These are phyloP conservation scores for Capronia epimyces DNA, from an alignment of 2,329 filamentous ascomycete genomes.

Conservation along the genomic window DNA sequence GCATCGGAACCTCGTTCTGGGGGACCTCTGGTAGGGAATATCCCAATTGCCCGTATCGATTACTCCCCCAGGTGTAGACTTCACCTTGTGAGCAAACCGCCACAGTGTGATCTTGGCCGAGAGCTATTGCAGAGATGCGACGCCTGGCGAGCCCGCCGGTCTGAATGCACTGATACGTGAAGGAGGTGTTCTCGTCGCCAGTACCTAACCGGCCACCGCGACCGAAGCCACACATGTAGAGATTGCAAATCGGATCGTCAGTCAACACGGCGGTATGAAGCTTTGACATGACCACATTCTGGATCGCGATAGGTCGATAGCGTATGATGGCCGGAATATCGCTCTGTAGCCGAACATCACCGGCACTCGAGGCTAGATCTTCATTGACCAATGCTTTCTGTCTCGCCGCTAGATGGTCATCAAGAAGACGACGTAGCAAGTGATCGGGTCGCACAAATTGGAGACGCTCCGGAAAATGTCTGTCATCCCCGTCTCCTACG, in stretches of 20 bases:
- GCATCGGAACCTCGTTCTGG: constrained; percentile 75
- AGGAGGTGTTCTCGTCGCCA: constrained; percentile 83
- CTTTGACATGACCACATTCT: constrained; percentile 83
- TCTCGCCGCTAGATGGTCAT: constrained; percentile 53
- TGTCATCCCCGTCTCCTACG: constrained; percentile 90
- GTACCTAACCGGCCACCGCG: constrained; percentile 83
- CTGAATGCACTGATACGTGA: constrained; percentile 77
- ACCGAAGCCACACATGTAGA: constrained; percentile 89
- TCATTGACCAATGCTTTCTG: constrained; percentile 33
- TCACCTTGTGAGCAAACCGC: constrained; percentile 82
- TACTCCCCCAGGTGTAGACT: constrained; percentile 91
- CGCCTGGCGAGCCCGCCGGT: constrained; percentile 66
- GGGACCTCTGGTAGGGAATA: constrained; percentile 63
- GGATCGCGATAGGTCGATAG: constrained; percentile 66
- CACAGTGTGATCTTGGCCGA: constrained; percentile 88
- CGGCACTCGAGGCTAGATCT: constrained; percentile 20
- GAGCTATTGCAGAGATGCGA: constrained; percentile 67
- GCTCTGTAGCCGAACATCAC: constrained; percentile 36
- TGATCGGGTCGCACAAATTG: constrained; percentile 69
- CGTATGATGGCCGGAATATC: constrained; percentile 69
- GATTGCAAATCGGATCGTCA: constrained; percentile 76
- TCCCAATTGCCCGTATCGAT: constrained; percentile 77
- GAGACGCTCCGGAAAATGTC: constrained; percentile 86
- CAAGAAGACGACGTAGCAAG: constrained; percentile 66
- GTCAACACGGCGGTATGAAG: constrained; percentile 86